Base-by-base conservation (phyloP, 768 basidiomycete species). In the Tylopilus sp. region DNA sequence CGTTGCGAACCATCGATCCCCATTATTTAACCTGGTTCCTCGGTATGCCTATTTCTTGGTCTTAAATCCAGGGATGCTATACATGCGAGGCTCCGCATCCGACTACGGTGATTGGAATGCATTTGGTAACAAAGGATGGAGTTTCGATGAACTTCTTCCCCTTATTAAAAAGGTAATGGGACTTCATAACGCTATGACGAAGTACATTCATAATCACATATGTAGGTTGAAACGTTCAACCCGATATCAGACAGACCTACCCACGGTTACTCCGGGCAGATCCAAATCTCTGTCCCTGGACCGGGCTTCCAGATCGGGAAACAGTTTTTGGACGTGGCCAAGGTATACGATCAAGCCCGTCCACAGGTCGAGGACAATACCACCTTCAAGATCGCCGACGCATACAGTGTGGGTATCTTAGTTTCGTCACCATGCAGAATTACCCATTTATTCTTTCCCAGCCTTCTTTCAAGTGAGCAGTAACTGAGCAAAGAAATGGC, bases 91-190 rank as follows among this genome's bases (percentile, higher is more conserved):
- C 13, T 66, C 80, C 10, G 78, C 81, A 2, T 85, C 83, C 0
- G 86, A 87, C 61, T 85, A 80, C 44, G 82, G 86, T 56, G 80
- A 81, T 45, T 86, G 85, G 85, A 56, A 38, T 1, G 63, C 71
- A 3, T 65, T 79, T 24, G 73, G 72, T 5, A 85, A 86, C 61
- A 66, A 76, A 1, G 85, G 84, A 2, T 87, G 86, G 86, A 73
- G 82, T 6, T 79, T 81, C 1, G 70, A 74, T 44, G 71, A 80
- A 25, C 61, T 87, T 6, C 76, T 86, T 28, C 84, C 85, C 0
- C 67, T 85, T 14, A 56, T 84, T 28, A 78, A 71, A 56, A 85
- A 85, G 76, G 85, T 80, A 52, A 52, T 24, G 11, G 5, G 19
- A 4, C 1, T 1, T 16, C n/a, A n/a, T n/a, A n/a, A n/a, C n/a